Base-by-base conservation (phyloP, 2,329 filamentous ascomycete genomes). In the Aspergillus sp. region DNA sequence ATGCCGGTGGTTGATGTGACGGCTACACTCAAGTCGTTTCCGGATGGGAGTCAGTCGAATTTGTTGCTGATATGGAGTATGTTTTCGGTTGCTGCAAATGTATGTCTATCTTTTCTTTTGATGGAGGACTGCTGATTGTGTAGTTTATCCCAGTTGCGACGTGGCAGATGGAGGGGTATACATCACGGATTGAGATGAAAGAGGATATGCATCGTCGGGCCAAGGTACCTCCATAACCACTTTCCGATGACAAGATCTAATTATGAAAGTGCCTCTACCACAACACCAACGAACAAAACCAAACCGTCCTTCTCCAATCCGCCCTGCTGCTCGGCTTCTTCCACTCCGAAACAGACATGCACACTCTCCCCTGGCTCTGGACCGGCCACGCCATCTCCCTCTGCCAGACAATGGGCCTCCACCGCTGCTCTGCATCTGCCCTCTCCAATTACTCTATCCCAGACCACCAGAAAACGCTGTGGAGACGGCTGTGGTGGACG, bases 361-460 rank as follows among this genome's bases (percentile, higher is more conserved):
- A 68, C 9, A 62, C 59, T 7, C 65, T 70, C 7, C 64, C 70
- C 0, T 74, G 70, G 70, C 68, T 73, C 43, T 74, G 71, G 70
- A 67, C 64, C 4, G 68, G 71, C n/a, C 60, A 69, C 26, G 69
- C 71, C 5, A 67, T 73, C 39, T 63, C 58, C 27, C 59, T 73
- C 3, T 67, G 64, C 11, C 70, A 73, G 27, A 68, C 65, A 4
- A 60, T 72, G 2, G 71, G 72, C 0, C 56, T 74, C 0, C 69
- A 74, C 49, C 65, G 65, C 39, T 51, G 48, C 29, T 58, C 59
- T 0, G 46, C 51, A 33, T 33, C 34, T 4, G 39, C 44, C 7
- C 42, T 37, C 19, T 48, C 37, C 12, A 56, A 55, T 37, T 45
- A 52, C 7, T 44, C 47, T 19, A 54, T 62, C 13, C 50, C 46